Conservation (phyloP, 2,329 filamentous ascomycete species). For the Diaporthe sp. region DNA sequence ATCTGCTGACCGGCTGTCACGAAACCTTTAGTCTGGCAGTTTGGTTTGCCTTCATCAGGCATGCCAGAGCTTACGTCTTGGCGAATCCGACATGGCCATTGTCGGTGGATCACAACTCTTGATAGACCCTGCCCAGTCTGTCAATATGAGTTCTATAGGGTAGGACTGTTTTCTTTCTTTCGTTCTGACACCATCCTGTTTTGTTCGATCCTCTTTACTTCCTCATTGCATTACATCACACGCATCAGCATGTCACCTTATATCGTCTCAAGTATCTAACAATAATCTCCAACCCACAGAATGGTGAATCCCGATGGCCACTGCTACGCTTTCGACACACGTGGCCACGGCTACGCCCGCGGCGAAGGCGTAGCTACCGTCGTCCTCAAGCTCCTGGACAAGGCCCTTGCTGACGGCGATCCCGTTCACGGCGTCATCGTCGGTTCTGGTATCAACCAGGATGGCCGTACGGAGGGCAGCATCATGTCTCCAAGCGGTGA, state of each 20-base stretch:
- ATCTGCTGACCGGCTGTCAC: neutral
- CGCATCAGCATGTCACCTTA: neutral
- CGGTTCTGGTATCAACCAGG: constrained; percentile 55
- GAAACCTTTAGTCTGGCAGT: constrained; percentile 45
- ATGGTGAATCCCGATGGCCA: constrained; percentile 45
- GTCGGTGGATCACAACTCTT: constrained; percentile 47
- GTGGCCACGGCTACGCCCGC: constrained; percentile 54
- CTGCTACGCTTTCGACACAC: constrained; percentile 49
- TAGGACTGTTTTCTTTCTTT: neutral
- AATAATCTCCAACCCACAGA: neutral
- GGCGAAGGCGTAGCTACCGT: constrained; percentile 56
- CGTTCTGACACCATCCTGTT: too few relatives aligned
- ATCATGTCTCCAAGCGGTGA: constrained; percentile 51
- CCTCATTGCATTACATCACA: neutral
- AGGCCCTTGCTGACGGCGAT: constrained; percentile 53
- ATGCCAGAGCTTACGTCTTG: constrained; percentile 48
- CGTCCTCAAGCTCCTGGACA: constrained; percentile 54
- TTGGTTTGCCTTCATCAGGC: constrained; percentile 51
- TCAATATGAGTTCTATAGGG: constrained; percentile 41
- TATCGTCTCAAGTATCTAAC: neutral
- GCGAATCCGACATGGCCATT: constrained; percentile 49
- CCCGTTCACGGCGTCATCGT: constrained; percentile 48
- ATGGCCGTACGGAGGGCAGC: constrained; percentile 54
- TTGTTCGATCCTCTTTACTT: neutral
- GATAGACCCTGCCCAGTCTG: constrained; percentile 45